Conservation (phyloP, 129 eudicot species). For the Chrysanthemum seticuspe region DNA sequence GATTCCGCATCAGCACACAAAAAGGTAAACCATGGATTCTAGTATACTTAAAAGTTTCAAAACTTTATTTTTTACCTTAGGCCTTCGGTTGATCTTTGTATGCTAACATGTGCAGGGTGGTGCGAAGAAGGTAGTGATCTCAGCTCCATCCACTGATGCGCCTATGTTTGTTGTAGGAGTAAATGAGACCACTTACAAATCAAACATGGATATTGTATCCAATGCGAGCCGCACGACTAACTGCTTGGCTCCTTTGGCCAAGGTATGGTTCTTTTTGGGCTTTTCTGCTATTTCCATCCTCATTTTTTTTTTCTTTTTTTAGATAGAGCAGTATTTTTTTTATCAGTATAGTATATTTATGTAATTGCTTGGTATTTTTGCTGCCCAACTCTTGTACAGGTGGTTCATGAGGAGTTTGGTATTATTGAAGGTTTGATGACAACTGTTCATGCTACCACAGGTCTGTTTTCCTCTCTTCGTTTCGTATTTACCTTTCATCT, state of each 20-base stretch:
- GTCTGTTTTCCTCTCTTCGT: slow-evolving; percentile 34
- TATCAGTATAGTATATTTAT: not conserved
- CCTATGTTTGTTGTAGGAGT: slow-evolving; percentile 99
- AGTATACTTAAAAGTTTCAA: not conserved
- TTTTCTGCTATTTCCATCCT: not conserved
- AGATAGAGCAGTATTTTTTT: not conserved
- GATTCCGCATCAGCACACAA: slow-evolving; percentile 87
- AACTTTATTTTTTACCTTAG: not conserved
- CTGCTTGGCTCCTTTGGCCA: slow-evolving; percentile 97
- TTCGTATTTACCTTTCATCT: slow-evolving; percentile 42
- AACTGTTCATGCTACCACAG: slow-evolving; percentile 98
- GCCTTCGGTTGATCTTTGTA: slow-evolving; percentile 20
- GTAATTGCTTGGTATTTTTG: not conserved
- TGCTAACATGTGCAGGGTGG: slow-evolving; percentile 67
- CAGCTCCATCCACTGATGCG: slow-evolving; percentile 98
- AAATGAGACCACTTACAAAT: slow-evolving; percentile 81
- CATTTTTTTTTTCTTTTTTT: not conserved
- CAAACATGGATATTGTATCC: slow-evolving; percentile 92
- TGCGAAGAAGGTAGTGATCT: slow-evolving; percentile 88
- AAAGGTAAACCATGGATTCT: slow-evolving; percentile 45
- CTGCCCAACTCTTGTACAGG: slow-evolving; percentile 39
- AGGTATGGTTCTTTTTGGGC: slow-evolving; percentile 43
- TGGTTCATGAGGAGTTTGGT: slow-evolving; percentile 98
- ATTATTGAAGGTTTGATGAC: slow-evolving; percentile 94
- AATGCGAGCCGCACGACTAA: slow-evolving; percentile 97